A percentile compares a stretch with the other conserved stretches of the same genome.
These are phyloP conservation scores for Phanerochaete sordida DNA, from an alignment of 768 basidiomycete species.

Conservation along the genomic window DNA sequence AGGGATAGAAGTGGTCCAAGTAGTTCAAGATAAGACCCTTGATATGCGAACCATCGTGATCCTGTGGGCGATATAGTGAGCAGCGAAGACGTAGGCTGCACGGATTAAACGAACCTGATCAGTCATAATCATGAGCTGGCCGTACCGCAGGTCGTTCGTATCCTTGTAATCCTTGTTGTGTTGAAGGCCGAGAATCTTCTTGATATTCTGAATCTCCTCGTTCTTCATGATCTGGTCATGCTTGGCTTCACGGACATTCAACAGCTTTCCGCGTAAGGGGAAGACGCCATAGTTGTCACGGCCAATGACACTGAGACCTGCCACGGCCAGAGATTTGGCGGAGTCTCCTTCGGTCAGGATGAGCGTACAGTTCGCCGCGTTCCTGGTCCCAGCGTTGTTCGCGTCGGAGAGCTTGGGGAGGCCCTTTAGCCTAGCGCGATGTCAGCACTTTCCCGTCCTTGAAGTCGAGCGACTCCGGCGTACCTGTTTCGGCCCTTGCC, in stretches of 20 bases:
- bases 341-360: constrained; percentile 99
- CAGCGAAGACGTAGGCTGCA: neutral
- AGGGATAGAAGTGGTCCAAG: constrained; percentile 95
- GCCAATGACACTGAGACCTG: constrained; percentile 91
- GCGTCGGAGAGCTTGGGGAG: constrained; percentile 94
- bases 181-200: constrained; percentile 96
- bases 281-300: constrained; percentile 98
- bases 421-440: constrained; percentile 67
- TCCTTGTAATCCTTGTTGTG: constrained; percentile 87
- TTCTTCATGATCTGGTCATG: constrained; percentile 99
- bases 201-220: constrained; percentile 94
- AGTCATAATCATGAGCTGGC: constrained; percentile 98
- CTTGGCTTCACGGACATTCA: constrained; percentile 95
- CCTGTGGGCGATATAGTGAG: constrained; percentile 43
- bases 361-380: constrained; percentile 82
- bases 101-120: constrained; percentile 74
- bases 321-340: constrained; percentile 93
- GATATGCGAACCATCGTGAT: constrained; percentile 99
- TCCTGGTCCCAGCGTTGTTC: constrained; percentile 90
- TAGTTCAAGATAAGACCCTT: constrained; percentile 99
- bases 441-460: neutral
- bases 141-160: constrained; percentile 75
- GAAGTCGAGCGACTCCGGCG: constrained; percentile 17
- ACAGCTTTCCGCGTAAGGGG: constrained; percentile 91
- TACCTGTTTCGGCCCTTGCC: constrained; percentile 83